Conservation (phyloP, 2,329 filamentous ascomycete genomes). For the Metarhizium robertsii region DNA sequence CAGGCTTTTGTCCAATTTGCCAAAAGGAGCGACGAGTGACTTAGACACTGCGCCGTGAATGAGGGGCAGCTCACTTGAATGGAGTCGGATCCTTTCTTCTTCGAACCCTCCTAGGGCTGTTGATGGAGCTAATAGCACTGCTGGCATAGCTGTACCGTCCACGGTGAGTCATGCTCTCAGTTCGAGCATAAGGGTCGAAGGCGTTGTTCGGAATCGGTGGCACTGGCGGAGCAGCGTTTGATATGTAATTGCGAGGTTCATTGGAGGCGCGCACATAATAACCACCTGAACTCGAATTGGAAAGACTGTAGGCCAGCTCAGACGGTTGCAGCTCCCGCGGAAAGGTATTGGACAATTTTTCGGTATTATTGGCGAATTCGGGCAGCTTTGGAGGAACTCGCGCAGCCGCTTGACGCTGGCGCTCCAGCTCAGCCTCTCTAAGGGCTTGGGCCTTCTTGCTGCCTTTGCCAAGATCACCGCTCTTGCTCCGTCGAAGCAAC, state of each 20-base stretch:
- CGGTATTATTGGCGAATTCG: constrained; percentile 39
- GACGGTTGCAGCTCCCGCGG: constrained; percentile 45
- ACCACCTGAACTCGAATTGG: constrained; percentile 33
- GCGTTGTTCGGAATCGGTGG: constrained; percentile 53
- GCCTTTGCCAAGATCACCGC: constrained; percentile 51
- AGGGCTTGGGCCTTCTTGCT: constrained; percentile 50
- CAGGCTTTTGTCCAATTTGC: neutral
- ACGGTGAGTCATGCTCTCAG: constrained; percentile 94
- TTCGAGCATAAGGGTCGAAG: constrained; percentile 70
- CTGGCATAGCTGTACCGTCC: constrained; percentile 95
- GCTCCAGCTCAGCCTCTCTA: constrained; percentile 40
- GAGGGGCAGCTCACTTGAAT: constrained; percentile 73
- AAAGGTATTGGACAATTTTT: constrained; percentile 36
- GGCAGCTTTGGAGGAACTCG: constrained; percentile 42
- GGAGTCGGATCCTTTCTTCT: constrained; percentile 95
- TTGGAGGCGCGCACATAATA: constrained; percentile 14
- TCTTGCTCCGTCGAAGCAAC: constrained; percentile 60
- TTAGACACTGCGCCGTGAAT: neutral
- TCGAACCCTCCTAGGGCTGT: constrained; percentile 83
- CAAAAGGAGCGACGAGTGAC: neutral
- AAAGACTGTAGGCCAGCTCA: constrained; percentile 52
- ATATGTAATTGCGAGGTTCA: constrained; percentile 35
- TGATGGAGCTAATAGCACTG: constrained; percentile 82
- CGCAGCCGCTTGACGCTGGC: constrained; percentile 38
- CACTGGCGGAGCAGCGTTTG: constrained; percentile 35